phyloP scores from a whole-genome alignment of 352 stramenopile genomes.

The Phytophthora syringae region DNA sequence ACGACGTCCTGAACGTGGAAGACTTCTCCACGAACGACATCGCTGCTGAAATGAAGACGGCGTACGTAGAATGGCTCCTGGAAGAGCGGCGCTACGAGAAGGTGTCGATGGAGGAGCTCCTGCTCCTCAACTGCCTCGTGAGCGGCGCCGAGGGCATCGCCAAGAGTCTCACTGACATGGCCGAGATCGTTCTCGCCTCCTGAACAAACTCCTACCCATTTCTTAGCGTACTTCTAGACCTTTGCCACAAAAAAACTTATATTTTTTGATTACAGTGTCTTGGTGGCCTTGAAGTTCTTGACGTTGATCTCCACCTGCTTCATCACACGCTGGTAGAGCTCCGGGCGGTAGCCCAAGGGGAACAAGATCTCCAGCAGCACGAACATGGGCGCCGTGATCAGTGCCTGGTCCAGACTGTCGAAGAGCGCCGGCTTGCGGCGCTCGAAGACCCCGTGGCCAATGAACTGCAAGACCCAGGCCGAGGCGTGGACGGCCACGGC shows the following conservation, averaged over 20 bases:
- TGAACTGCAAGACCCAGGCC: conserved; percentile 82
- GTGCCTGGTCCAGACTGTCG: conserved; percentile 85
- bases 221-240: background rate
- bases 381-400: conserved; percentile 90
- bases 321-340: conserved; percentile 70
- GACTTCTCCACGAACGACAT: conserved; percentile 32
- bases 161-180: conserved; percentile 32
- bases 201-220: background rate
- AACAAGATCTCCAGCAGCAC: conserved; percentile 88
- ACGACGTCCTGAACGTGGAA: conserved; percentile 33
- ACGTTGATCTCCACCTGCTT: conserved; percentile 73
- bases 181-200: conserved; percentile 24
- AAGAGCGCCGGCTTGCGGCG: conserved; percentile 86
- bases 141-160: conserved; percentile 33
- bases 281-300: conserved; percentile 56
- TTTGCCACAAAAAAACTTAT: background rate
- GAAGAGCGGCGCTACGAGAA: conserved; percentile 35
- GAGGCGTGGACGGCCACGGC: conserved; percentile 61
- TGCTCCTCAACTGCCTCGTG: conserved; percentile 35
- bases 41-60: conserved; percentile 31
- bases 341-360: conserved; percentile 74
- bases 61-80: conserved; percentile 35
- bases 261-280: conserved; percentile 35
- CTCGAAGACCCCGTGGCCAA: conserved; percentile 89
- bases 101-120: conserved; percentile 34